Evolutionary conservation across 2,329 filamentous ascomycete genomes (phyloP).

Genomic region (Ophiognomonia clavigignenti-juglandacearum): DNA sequence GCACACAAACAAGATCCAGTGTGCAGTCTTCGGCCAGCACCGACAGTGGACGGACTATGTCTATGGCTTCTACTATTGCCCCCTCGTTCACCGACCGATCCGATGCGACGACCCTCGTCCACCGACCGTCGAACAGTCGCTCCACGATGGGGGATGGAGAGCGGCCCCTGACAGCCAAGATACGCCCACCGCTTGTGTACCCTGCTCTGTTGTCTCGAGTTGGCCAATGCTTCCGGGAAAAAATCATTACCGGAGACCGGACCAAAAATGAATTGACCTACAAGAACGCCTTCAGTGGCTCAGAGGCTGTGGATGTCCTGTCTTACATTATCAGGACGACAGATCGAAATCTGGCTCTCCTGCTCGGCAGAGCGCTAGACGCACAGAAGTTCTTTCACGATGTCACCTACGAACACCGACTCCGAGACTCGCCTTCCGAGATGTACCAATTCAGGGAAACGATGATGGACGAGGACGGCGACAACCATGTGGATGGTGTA

Average conservation of each 20-base stretch:
- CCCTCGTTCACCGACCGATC: slow-evolving; percentile 49
- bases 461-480: slow-evolving; percentile 76
- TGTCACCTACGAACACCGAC: slow-evolving; percentile 92
- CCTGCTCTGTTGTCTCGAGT: slow-evolving; percentile 91
- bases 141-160: slow-evolving; percentile 50
- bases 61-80: slow-evolving; percentile 81
- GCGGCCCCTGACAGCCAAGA: slow-evolving; percentile 56
- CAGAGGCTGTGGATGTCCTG: slow-evolving; percentile 91
- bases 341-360: slow-evolving; percentile 86
- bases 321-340: slow-evolving; percentile 97
- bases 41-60: slow-evolving; percentile 67
- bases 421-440: slow-evolving; percentile 90
- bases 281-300: slow-evolving; percentile 93
- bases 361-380: slow-evolving; percentile 86
- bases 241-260: slow-evolving; percentile 79
- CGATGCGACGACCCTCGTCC: slow-evolving; percentile 32
- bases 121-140: slow-evolving; percentile 53
- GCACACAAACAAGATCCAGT: slow-evolving; percentile 52
- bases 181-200: slow-evolving; percentile 79
- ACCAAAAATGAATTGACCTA: slow-evolving; percentile 97
- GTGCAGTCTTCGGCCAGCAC: slow-evolving; percentile 54
- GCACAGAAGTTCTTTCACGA: slow-evolving; percentile 99
- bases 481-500: slow-evolving; percentile 82
- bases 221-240: slow-evolving; percentile 84
- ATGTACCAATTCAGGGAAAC: slow-evolving; percentile 97